Base-by-base conservation (phyloP, 2,329 filamentous ascomycete genomes). In the Alternaria triticimaculans region DNA sequence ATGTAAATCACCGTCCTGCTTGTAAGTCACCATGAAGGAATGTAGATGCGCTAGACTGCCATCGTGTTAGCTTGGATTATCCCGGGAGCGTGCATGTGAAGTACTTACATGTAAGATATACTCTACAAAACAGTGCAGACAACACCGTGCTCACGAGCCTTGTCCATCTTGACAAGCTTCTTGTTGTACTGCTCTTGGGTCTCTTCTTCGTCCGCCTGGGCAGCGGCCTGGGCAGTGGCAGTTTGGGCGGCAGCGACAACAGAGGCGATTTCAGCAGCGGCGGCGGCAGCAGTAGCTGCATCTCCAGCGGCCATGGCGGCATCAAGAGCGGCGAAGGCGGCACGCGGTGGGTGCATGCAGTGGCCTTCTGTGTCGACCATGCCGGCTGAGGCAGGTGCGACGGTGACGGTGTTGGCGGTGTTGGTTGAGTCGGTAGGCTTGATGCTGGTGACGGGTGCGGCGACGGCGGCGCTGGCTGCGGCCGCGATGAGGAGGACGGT, bases 11-110 rank as follows among this genome's bases (percentile, higher is more conserved):
- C 15, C 33, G 9, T 37, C 7, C 33, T 15, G n/a, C 15, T 7
- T 41, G 8, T 18, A 18, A 6, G 2, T 41, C 15, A 1, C 15
- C 15, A 41, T n/a, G 0, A 0, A 0, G 4, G 5, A 8, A 6
- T n/a, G 15, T 41, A 41, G 15, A 37, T 41, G 33, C 37, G 15
- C 4, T 0, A 41, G 15, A 41, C 37, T 41, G 37, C 8, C 37
- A 0, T 4, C 9, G 37, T 18, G 15, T 41, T 10, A 21, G 14
- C 26, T 20, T 3, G 10, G 15, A 20, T 9, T 1, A 15, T 30
- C 5, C 0, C 6, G 1, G 10, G 15, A 37, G 14, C 33, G 14
- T 37, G 33, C 14, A 9, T 37, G 15, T n/a, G 33, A 9, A 9
- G 15, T n/a, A 37, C 30, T 37, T 37, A 37, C 30, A 6, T n/a